These are phyloP conservation scores for Conticribra weissflogii DNA, from an alignment of 108 stramenopile species.

Conservation along the genomic window DNA sequence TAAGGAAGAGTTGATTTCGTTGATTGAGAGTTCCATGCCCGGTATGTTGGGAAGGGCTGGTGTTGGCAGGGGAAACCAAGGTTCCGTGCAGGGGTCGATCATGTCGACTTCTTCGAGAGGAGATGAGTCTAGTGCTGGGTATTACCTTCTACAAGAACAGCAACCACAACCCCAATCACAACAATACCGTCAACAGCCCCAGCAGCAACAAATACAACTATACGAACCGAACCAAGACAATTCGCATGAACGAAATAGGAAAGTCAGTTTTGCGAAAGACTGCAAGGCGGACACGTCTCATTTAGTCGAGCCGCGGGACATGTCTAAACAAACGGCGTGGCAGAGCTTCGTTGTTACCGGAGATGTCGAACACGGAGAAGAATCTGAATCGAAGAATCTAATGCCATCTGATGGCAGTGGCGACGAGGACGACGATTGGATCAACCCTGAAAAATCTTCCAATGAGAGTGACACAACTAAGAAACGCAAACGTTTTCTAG, in stretches of 20 bases:
- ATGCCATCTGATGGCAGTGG: background rate
- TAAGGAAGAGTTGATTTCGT: conserved; percentile 24
- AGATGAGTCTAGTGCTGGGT: background rate
- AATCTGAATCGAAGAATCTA: background rate
- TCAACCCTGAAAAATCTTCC: background rate
- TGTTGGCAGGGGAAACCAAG: background rate
- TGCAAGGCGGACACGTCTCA: conserved; percentile 25
- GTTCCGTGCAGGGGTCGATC: too few relatives aligned
- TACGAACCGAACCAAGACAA: conserved; percentile 2
- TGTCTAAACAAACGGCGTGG: background rate
- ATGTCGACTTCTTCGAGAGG: too few relatives aligned
- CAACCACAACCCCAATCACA: background rate
- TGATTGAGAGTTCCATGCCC: conserved; percentile 39
- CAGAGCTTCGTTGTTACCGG: background rate
- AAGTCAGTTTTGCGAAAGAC: conserved; percentile 26
- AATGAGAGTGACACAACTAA: background rate
- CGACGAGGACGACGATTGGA: conserved; percentile 2
- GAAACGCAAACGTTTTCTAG: conserved; percentile 5
- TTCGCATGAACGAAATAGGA: background rate
- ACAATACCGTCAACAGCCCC: conserved; percentile 3
- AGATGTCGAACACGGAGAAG: conserved; percentile 4
- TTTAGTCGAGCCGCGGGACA: conserved; percentile 8
- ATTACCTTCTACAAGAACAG: background rate
- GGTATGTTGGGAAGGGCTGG: background rate
- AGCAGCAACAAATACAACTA: conserved; percentile 17